Evolutionary conservation across 73 alveolate genomes (phyloP), one percentile per base, ranked within the genome.

Genomic region (Paramecium bursaria): DNA sequence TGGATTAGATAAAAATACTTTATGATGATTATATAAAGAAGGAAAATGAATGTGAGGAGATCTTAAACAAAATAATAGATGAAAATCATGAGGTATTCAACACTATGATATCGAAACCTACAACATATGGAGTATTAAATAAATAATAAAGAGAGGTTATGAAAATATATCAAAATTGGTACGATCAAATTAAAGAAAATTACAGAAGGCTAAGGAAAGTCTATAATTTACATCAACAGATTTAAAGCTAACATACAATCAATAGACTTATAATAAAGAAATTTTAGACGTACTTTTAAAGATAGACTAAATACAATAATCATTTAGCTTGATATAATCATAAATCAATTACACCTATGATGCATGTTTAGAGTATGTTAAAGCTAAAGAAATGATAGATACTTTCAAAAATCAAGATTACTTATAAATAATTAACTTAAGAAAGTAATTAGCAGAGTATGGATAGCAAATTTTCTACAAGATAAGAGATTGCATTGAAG

Each of bases 11-110:
- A 2, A 33, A 67, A 67, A 1, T 39, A 67, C 13, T 17, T 15
- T 67, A 67, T 42, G 17, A 67, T 10, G 55, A 33, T 26, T 25
- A 39, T 42, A 19, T 57, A 31, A 42, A 3, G 13, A 35, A 35
- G 11, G 82, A 67, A 67, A 42, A 67, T 67, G 26, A 67, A 42
- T 67, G 82, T 14, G 82, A 67, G 11, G 53, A 67, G 44, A 67
- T 67, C n/a, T 39, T 67, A 17, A 1, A 42, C 6, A 11, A 67
- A 17, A 42, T 67, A 3, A 67, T 67, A 2, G 82, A 67, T 27
- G 7, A 31, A 23, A 31, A 19, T 9, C 44, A 67, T 67, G 3
- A 17, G 14, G 21, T 39, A 35, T 67, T 67, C 11, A 67, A 35
- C 44, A 53, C 82, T 9, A 31, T 67, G 53, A 19, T 67, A 10